Base-by-base conservation (phyloP, 495 filamentous ascomycete species). In the Xylaria scruposa region DNA sequence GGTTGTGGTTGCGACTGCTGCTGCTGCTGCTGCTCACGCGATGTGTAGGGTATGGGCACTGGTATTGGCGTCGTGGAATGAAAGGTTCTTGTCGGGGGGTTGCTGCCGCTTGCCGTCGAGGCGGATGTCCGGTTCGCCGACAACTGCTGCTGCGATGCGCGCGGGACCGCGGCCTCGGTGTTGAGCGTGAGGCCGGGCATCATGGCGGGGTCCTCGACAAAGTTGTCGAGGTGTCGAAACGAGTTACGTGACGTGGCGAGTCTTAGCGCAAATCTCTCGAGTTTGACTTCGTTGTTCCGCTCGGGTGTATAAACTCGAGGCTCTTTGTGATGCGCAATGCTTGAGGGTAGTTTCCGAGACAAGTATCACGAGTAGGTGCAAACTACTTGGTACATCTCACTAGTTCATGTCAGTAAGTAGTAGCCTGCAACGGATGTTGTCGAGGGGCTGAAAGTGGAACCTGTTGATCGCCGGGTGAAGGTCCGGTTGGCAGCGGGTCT, bases 101-200 rank as follows among this genome's bases (percentile, higher is more conserved):
- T 72, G 70, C 29, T 62, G 70, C 40, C 26, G 26, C 17, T 54
- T 15, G 64, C 67, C 2, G 70, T 33, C 26, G 53, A 21, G 26
- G 51, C 46, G 0, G 68, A 29, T 29, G 68, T 13, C 42, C 67
- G 60, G 51, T 54, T 49, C 44, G 59, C 54, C 31, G 38, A 19
- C 19, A 54, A 21, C 36, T 44, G 59, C 29, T 60, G 68, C 10
- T 70, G 68, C 46, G 46, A 24, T 21, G 59, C 17, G 15, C 44
- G 31, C 36, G 72, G 36, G 60, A 61, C 60, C 0, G 68, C 74
- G 12, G 67, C 59, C 40, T 70, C 70, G 12, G 72, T 78, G 74
- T 76, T 78, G 31, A 76, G 68, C 29, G 74, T 75, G 49, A 76
- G 76, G 51, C 70, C 71, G n/a, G 76, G 68, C 76, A 78, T 76